phyloP scores from a whole-genome alignment of 1,139 yeast species.

The Lizanozyma gosingica region DNA sequence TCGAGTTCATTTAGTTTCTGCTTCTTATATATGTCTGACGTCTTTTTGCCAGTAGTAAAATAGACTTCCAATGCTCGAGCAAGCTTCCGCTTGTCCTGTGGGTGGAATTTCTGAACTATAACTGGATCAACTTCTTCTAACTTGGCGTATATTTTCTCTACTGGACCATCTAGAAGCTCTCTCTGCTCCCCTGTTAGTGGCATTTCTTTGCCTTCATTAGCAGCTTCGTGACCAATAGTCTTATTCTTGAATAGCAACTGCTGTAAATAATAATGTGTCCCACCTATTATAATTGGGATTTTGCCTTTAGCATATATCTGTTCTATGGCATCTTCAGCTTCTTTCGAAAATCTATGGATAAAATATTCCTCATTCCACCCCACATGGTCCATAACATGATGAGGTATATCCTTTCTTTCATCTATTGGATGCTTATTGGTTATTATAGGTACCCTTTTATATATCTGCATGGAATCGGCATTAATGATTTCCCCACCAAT shows the following conservation, averaged over 20 bases:
- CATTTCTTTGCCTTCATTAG: conserved; percentile 4
- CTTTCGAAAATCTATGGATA: conserved; percentile 71
- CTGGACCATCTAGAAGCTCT: conserved; percentile 48
- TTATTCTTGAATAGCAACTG: conserved; percentile 64
- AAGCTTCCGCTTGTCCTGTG: conserved; percentile 75
- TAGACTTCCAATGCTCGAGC: conserved; percentile 75
- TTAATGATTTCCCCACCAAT: conserved; percentile 86
- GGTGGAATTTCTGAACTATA: conserved; percentile 79
- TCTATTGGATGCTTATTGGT: conserved; percentile 85
- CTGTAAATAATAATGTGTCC: conserved; percentile 89
- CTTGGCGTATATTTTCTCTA: conserved; percentile 37
- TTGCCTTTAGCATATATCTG: conserved; percentile 65
- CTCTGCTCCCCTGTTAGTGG: conserved; percentile 33
- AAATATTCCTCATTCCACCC: conserved; percentile 75
- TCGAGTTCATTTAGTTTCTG: conserved; percentile 43
- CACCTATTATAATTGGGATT: conserved; percentile 86
- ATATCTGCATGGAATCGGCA: conserved; percentile 97
- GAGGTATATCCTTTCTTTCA: conserved; percentile 68
- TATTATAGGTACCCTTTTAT: conserved; percentile 59
- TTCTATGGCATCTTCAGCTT: conserved; percentile 51
- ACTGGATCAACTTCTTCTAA: conserved; percentile 56
- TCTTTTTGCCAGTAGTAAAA: conserved; percentile 53
- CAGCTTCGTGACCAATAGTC: conserved; percentile 32
- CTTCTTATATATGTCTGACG: conserved; percentile 61
- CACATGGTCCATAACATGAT: conserved; percentile 82